phyloP scores from a whole-genome alignment of 768 basidiomycete genomes.

The Gloeophyllum trabeum region DNA sequence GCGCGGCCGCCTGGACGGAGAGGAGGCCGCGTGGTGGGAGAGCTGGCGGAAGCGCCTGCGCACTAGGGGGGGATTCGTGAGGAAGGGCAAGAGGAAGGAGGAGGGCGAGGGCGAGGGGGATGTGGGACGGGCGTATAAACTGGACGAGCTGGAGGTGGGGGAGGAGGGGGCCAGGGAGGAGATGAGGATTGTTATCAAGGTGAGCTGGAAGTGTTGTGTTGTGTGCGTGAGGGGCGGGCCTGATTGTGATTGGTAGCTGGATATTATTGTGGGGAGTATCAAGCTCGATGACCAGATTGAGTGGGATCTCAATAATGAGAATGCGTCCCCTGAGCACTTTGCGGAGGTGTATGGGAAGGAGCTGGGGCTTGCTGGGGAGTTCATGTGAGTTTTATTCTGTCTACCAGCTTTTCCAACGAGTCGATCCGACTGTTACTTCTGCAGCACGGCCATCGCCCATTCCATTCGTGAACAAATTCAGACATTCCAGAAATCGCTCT shows the following conservation, averaged over 20 bases:
- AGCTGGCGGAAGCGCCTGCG: conserved; percentile 52
- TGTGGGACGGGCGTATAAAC: conserved; percentile 33
- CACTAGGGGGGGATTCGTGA: conserved; percentile 21
- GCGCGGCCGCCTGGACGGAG: conserved; percentile 36
- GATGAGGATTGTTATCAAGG: conserved; percentile 87
- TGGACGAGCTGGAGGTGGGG: conserved; percentile 57
- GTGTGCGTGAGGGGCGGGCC: background rate
- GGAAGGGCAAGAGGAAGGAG: conserved; percentile 19
- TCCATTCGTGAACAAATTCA: conserved; percentile 93
- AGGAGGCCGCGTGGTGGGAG: conserved; percentile 55
- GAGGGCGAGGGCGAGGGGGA: conserved; percentile 10
- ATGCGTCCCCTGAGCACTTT: conserved; percentile 85
- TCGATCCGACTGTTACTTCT: conserved; percentile 1
- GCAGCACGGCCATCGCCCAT: conserved; percentile 91
- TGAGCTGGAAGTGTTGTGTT: conserved; percentile 22
- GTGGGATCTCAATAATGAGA: conserved; percentile 83
- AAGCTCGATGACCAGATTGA: conserved; percentile 96
- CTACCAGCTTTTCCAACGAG: background rate
- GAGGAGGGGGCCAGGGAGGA: conserved; percentile 68
- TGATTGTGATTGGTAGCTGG: conserved; percentile 44
- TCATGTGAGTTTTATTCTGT: conserved; percentile 47
- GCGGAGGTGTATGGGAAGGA: conserved; percentile 81
- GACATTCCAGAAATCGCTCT: conserved; percentile 83
- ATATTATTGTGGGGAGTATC: conserved; percentile 88
- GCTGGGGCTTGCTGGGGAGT: conserved; percentile 84